These are phyloP conservation scores for Zopfia rhizophila DNA, from an alignment of 2,329 filamentous ascomycete genomes.

Conservation along the genomic window DNA sequence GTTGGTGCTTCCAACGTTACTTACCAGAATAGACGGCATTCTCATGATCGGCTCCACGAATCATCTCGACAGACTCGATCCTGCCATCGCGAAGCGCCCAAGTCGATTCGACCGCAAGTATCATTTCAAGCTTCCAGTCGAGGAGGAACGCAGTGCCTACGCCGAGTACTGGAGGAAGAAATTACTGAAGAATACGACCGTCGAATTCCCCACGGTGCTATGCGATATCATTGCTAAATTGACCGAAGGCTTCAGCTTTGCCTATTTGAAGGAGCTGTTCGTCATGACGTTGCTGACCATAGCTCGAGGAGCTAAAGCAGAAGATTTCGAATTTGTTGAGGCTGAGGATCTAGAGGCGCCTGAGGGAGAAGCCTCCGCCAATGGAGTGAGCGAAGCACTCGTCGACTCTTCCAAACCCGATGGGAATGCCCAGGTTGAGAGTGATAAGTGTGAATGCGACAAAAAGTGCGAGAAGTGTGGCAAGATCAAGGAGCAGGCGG, in stretches of 20 bases:
- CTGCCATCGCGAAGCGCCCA: conserved; percentile 63
- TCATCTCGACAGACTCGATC: conserved; percentile 70
- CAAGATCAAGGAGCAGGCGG: conserved; percentile 16
- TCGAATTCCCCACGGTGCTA: conserved; percentile 52
- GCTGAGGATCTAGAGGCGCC: conserved; percentile 35
- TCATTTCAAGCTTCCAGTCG: conserved; percentile 51
- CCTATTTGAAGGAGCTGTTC: conserved; percentile 56
- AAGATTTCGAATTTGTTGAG: conserved; percentile 38
- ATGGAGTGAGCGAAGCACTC: conserved; percentile 3
- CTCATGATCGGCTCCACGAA: conserved; percentile 74
- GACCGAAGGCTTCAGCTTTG: conserved; percentile 54
- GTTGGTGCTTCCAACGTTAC: too few relatives aligned
- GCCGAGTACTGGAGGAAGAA: conserved; percentile 55
- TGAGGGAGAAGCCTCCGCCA: conserved; percentile 4
- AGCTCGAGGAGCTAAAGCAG: conserved; percentile 38
- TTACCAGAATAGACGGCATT: too few relatives aligned
- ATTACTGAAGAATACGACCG: conserved; percentile 37
- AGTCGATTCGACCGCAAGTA: conserved; percentile 59
- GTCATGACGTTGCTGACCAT: conserved; percentile 50
- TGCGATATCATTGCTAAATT: conserved; percentile 44
- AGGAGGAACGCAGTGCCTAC: conserved; percentile 49
- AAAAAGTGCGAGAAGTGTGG: conserved; percentile 31
- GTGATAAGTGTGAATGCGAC: conserved; percentile 29
- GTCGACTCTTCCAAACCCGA: neutral
- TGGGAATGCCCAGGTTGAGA: neutral